phyloP scores from a whole-genome alignment of 176 grass and related monocot genomes.

The Melocanna baccifera region DNA sequence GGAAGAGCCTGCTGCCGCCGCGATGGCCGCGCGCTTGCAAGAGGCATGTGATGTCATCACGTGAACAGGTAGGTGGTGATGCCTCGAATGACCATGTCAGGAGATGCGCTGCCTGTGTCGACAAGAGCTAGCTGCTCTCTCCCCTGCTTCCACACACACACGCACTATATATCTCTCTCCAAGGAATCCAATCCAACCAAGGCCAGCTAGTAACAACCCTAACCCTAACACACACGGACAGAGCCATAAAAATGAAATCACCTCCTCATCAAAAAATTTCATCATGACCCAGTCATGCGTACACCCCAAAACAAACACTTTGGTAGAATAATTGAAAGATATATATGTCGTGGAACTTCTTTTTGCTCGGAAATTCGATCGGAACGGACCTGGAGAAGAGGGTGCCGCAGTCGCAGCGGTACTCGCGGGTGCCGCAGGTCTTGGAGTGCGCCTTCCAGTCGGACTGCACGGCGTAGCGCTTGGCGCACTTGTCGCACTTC shows the following conservation, averaged over 20 bases:
- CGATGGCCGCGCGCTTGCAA: not conserved
- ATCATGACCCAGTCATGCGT: slow-evolving; percentile 63
- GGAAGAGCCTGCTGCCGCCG: not conserved
- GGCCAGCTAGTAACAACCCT: slow-evolving; percentile 27
- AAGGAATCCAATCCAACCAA: slow-evolving; percentile 20
- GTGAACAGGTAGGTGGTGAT: slow-evolving; percentile 76
- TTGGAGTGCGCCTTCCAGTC: slow-evolving; percentile 99
- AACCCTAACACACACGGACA: slow-evolving; percentile 40
- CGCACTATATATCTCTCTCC: not conserved
- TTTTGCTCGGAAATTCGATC: not conserved
- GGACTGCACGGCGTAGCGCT: slow-evolving; percentile 96
- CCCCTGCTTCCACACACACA: not conserved
- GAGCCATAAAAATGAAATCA: slow-evolving; percentile 9
- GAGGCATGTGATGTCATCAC: slow-evolving; percentile 51
- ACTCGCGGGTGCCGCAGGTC: slow-evolving; percentile 96
- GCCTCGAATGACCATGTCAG: slow-evolving; percentile 51
- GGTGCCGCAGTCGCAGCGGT: slow-evolving; percentile 97
- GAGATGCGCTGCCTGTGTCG: slow-evolving; percentile 23
- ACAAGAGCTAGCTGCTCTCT: slow-evolving; percentile 35
- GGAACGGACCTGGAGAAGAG: slow-evolving; percentile 84
- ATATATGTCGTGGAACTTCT: not conserved
- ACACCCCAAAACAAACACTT: not conserved
- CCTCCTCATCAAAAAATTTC: not conserved
- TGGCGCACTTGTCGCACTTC: slow-evolving; percentile 99
- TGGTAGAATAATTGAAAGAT: not conserved